Evolutionary conservation across 257 asterid species (phyloP).

Genomic region (Craterostigma plantagineum): DNA sequence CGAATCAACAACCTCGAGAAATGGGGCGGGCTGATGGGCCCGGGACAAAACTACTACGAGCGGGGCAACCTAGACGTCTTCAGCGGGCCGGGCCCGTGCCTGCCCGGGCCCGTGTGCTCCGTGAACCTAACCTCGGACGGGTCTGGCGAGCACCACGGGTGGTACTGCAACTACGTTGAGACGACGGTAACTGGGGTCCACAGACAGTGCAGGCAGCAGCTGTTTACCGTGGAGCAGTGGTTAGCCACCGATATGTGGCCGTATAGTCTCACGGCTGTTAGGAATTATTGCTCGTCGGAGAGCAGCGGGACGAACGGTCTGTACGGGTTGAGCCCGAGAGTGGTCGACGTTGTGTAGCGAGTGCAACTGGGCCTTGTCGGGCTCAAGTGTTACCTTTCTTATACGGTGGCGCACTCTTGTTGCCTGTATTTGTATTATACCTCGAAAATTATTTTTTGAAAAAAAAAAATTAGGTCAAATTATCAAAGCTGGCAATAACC

Average conservation of each 20-base stretch:
- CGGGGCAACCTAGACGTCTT: slow-evolving; percentile 3
- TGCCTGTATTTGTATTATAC: too few relatives aligned
- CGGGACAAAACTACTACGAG: slow-evolving; percentile 1
- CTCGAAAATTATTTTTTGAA: too few relatives aligned
- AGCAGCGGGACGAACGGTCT: too few relatives aligned
- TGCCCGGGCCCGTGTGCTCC: neutral
- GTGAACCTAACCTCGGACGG: slow-evolving; percentile 7
- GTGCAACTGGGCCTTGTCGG: too few relatives aligned
- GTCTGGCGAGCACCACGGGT: slow-evolving; percentile 2
- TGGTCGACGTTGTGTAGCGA: too few relatives aligned
- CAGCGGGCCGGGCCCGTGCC: slow-evolving; percentile 6
- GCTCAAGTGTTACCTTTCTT: too few relatives aligned
- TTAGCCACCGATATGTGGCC: neutral
- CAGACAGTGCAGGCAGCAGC: neutral
- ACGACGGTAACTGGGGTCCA: neutral
- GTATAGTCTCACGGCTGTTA: neutral
- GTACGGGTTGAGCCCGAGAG: too few relatives aligned
- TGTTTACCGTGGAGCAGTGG: slow-evolving; percentile 4
- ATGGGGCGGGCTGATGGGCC: slow-evolving; percentile 7
- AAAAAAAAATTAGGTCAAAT: too few relatives aligned
- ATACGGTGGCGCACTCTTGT: too few relatives aligned
- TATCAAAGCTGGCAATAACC: too few relatives aligned
- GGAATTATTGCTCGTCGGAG: neutral
- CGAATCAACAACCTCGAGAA: slow-evolving; percentile 1
- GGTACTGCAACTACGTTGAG: slow-evolving; percentile 6